Conservation (phyloP, 257 asterid species). For the Nicotiana sylvestris region DNA sequence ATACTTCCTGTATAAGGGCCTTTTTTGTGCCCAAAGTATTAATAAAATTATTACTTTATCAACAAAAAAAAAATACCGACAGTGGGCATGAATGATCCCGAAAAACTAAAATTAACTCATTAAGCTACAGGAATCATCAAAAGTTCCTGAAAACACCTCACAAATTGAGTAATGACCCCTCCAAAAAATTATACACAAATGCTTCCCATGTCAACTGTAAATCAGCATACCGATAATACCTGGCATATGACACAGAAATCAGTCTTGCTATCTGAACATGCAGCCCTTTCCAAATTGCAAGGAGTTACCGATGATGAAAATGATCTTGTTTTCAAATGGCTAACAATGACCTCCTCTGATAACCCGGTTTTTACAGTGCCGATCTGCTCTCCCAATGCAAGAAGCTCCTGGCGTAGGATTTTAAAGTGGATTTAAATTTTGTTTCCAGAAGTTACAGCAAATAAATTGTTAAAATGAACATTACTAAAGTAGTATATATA, state of each 20-base stretch:
- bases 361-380: constrained; percentile 82
- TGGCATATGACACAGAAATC: constrained; percentile 80
- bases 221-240: constrained; percentile 33
- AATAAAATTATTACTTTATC: too few species aligned
- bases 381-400: constrained; percentile 82
- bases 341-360: constrained; percentile 42
- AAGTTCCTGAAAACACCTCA: not conserved
- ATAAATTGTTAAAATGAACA: not conserved
- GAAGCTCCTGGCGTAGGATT: constrained; percentile 65
- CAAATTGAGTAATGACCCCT: not conserved
- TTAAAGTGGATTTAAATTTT: not conserved
- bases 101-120: not conserved
- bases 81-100: not conserved
- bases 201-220: not conserved
- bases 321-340: constrained; percentile 47
- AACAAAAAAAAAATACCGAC: not conserved
- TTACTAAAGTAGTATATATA: not conserved
- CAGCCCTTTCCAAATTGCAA: constrained; percentile 34
- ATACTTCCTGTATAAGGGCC: too few species aligned
- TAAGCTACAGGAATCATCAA: not conserved
- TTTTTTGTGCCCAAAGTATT: too few species aligned
- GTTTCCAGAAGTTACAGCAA: constrained; percentile 2
- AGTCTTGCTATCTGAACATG: constrained; percentile 32
- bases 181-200: not conserved
- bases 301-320: constrained; percentile 34